Evolutionary conservation across 148 eudicot species (phyloP), one percentile per base, ranked within the genome.

Genomic region (Silene uniflora): DNA sequence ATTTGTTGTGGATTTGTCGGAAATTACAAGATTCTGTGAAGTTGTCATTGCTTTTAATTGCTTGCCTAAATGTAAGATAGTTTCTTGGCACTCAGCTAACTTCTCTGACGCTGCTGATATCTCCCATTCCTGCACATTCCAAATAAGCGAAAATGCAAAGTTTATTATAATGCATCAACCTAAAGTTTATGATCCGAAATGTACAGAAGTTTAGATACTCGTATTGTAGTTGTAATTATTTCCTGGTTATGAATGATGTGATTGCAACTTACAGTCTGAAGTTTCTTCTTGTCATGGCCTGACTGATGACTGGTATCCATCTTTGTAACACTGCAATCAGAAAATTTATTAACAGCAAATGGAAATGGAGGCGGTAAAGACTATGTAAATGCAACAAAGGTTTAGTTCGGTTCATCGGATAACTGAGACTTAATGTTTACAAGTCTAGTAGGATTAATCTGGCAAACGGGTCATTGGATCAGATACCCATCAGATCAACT

Each of bases 41-140:
- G 90, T 79, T 63, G 91, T 84, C 79, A 94, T 61, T 59, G 89
- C 98, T 80, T 87, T 82, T 42, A 93, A 59, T 81, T 93, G 98
- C 88, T 85, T 88, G 66, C 97, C 97, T n/a, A 93, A 73, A 76
- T 90, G 82, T 46, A 84, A 75, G 68, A 93, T 87, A 72, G 91
- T 90, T 80, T 94, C 96, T 84, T 91, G 96, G 81, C 98, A 92
- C 82, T 95, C 91, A 46, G 92, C 97, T 76, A 91, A 75, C 88
- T 88, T 94, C 61, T 94, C 91, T 66, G 98, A 90, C 72, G 97
- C 97, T 77, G 89, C 84, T 55, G 87, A 68, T 29, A 90, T 83
- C 76, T 90, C 97, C 84, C 80, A 72, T 72, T 87, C 95, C 98
- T 94, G 29, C 74, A 86, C 44, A 67, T 69, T 58, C 68, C 27